These are phyloP conservation scores for Tylopilus vinaceipallidus DNA, from an alignment of 768 basidiomycete genomes.

Conservation along the genomic window DNA sequence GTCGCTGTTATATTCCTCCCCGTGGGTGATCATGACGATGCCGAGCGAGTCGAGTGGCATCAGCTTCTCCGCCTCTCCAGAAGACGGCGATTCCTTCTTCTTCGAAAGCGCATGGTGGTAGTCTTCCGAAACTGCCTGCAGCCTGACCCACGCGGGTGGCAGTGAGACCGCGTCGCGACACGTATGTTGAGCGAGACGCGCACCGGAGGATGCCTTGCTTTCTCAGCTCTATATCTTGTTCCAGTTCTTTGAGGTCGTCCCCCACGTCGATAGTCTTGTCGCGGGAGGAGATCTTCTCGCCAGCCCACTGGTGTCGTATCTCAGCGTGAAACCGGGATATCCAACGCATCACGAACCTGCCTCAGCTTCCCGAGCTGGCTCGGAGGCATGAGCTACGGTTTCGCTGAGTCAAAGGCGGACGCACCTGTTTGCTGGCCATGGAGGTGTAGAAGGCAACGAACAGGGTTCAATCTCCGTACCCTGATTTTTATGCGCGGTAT, in stretches of 20 bases:
- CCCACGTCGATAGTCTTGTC: constrained; percentile 75
- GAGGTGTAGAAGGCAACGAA: constrained; percentile 1
- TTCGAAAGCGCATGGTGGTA: constrained; percentile 74
- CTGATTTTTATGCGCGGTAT: constrained; percentile 18
- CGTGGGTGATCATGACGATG: constrained; percentile 82
- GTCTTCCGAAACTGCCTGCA: constrained; percentile 66
- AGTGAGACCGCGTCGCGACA: constrained; percentile 1
- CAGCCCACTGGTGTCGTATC: constrained; percentile 66
- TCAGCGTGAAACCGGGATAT: constrained; percentile 11
- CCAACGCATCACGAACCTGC: constrained; percentile 49
- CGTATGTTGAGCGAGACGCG: constrained; percentile 26
- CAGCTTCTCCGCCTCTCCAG: constrained; percentile 66
- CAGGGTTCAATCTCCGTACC: constrained; percentile 2
- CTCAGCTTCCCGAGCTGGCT: constrained; percentile 71
- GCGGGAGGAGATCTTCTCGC: constrained; percentile 81
- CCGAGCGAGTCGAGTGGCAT: constrained; percentile 78
- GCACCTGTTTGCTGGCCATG: constrained; percentile 71
- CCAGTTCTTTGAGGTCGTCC: constrained; percentile 75
- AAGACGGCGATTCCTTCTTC: constrained; percentile 64
- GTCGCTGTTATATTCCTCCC: constrained; percentile 76
- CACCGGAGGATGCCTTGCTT: constrained; percentile 72
- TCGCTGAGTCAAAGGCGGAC: constrained; percentile 8
- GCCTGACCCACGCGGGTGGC: constrained; percentile 38
- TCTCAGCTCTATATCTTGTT: constrained; percentile 80
- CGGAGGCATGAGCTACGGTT: constrained; percentile 2